Base-by-base conservation (phyloP, 2,329 filamentous ascomycete species). In the Talaromyces rugulosus region DNA sequence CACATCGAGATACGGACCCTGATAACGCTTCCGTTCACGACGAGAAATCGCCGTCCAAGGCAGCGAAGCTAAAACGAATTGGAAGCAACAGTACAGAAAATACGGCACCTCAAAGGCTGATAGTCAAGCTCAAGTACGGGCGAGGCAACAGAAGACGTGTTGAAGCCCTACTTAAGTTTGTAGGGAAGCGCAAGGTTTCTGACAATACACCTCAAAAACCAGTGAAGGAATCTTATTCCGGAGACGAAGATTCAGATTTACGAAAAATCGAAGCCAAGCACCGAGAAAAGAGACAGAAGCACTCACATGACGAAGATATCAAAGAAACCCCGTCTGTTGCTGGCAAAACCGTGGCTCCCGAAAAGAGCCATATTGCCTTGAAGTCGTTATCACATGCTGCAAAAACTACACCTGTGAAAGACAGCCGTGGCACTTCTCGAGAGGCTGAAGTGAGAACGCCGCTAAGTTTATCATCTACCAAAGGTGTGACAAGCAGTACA, bases 51-150 rank as follows among this genome's bases (percentile, higher is more conserved):
- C 31, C 58, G 33, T 23, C 51, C 12, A 27, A 51, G 42, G 59
- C 30, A 40, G 36, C 59, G 51, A 57, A 60, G 12, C 33, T 60
- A 18, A 74, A 69, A 64, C 60, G 63, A 42, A 60, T 12, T 27
- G 58, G n/a, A 5, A 14, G 42, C 1, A 9, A 23, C 6, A 51
- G 28, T 18, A 51, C 47, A 53, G 30, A 47, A 18, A 58, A 52
- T 16, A 14, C 52, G 6, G n/a, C 40, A 47, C 6, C 58, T 30
- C 53, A 58, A 34, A 73, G 69, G 60, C 72, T 81, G 40, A 72
- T 83, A 52, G 78, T 83, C 30, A 82, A 76, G 64, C 69, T 85
- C 47, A 83, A 78, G 63, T 85, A 83, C 67, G 80, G 81, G 16
- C 83, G 80, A 67, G 70, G 77, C 47, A 80, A 81, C 67, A 73